Evolutionary conservation across 2,329 filamentous ascomycete genomes (phyloP).

Genomic region (Sordariomycetes sp.): DNA sequence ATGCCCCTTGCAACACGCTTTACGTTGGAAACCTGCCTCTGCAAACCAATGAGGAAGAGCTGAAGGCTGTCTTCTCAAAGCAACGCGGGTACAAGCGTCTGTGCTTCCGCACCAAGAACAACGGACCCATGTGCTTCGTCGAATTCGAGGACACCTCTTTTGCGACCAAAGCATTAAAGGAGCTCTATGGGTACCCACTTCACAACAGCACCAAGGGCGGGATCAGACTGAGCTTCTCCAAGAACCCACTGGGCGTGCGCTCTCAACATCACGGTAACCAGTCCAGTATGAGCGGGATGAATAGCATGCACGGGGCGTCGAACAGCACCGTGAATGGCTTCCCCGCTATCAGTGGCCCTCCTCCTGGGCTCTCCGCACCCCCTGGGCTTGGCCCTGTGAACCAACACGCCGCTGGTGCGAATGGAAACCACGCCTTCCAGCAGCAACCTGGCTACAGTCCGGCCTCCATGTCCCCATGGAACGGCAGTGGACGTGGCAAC

Average conservation of each 20-base stretch:
- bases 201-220: conserved; percentile 93
- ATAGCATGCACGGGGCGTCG: conserved; percentile 3
- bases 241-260: conserved; percentile 90
- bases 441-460: conserved; percentile 9
- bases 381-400: conserved; percentile 48
- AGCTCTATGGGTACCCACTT: conserved; percentile 77
- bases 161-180: conserved; percentile 82
- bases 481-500: conserved; percentile 2
- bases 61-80: conserved; percentile 88
- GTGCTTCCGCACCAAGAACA: conserved; percentile 89
- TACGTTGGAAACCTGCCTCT: conserved; percentile 96
- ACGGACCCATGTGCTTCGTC: conserved; percentile 97
- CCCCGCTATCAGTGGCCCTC: conserved; percentile 63
- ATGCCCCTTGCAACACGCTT: conserved; percentile 93
- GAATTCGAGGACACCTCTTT: conserved; percentile 93
- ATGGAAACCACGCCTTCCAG: conserved; percentile 6
- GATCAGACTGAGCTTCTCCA: conserved; percentile 92
- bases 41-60: conserved; percentile 88
- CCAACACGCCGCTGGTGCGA: conserved; percentile 2
- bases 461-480: conserved; percentile 10
- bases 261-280: conserved; percentile 50
- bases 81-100: conserved; percentile 92
- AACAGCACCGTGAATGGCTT: conserved; percentile 46
- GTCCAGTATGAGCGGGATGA: conserved; percentile 17
- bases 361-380: conserved; percentile 70